Evolutionary conservation across 2,329 filamentous ascomycete species (phyloP), one percentile per base, ranked within the genome.

Genomic region (Magnaporthiopsis rhizophila): DNA sequence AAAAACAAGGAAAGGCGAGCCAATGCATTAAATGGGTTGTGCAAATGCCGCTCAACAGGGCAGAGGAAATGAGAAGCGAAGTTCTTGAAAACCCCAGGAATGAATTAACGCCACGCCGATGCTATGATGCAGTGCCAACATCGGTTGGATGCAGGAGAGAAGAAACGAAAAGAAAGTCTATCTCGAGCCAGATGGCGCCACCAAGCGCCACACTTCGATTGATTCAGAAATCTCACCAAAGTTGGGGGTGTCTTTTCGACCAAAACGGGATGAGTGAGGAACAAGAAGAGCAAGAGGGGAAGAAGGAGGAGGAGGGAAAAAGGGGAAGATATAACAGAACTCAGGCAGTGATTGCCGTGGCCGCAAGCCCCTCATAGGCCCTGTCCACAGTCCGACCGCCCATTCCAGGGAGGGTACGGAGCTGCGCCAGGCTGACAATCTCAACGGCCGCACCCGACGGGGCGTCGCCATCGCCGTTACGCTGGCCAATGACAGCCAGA

Each of bases 391-490:
- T 81, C 59, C 80, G 77, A 15, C 79, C 81, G 1, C 84, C 84
- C 74, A 88, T 79, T 7, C 85, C 85, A 2, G 84, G 85, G 15
- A 87, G 74, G 9, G 76, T 74, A 64, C 79, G 76, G 69, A 88
- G 72, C 71, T 87, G 79, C 53, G 76, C 75, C 66, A 88, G 69
- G 24, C 74, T 81, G 68, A 75, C 76, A 50, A 87, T 79, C 28
- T 71, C 71, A 0, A 75, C 75, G 4, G 74, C 76, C 6, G 21
- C 36, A 9, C 59, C 62, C n/a, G 60, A 50, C 28, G 60, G 30
- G 11, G 62, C 50, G 21, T 24, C 18, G 45, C 21, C n/a, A 45
- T 21, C 62, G 15, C 53, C 78, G 11, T 76, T 76, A 8, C 74
- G 71, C 63, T 69, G 71, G 38, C 80, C 76, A 11, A 71, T 72